Evolutionary conservation across 164 flowering plant genomes (phyloP).

Genomic region (Dillenia suffruticosa): DNA sequence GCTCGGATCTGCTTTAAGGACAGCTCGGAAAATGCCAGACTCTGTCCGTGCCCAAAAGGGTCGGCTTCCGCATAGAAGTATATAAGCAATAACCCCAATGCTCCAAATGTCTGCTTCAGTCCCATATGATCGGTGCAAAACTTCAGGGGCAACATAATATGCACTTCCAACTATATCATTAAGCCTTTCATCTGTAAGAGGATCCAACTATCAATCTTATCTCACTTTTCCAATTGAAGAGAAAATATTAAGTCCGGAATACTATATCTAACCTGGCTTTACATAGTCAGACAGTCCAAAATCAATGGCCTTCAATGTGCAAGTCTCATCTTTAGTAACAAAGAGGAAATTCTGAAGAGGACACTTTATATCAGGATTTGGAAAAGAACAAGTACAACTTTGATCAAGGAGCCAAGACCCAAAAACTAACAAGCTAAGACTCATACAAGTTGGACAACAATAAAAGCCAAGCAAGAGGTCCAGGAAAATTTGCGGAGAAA

Average conservation of each 20-base stretch:
- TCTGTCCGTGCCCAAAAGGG: conserved; percentile 99
- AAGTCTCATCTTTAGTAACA: conserved; percentile 60
- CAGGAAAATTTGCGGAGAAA: too few relatives aligned
- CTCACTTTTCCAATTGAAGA: neutral
- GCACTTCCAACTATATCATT: conserved; percentile 99
- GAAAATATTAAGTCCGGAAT: neutral
- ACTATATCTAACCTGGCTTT: conserved; percentile 69
- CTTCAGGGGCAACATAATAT: conserved; percentile 98
- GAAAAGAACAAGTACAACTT: neutral
- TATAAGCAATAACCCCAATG: conserved; percentile 96
- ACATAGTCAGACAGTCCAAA: conserved; percentile 97
- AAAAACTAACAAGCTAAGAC: too few relatives aligned
- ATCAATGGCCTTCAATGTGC: conserved; percentile 86
- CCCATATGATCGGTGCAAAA: conserved; percentile 92
- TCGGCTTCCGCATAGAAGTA: conserved; percentile 94
- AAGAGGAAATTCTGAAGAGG: conserved; percentile 85
- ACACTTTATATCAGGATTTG: neutral
- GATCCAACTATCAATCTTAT: conserved; percentile 10
- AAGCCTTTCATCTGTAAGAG: conserved; percentile 82
- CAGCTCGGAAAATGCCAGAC: conserved; percentile 89
- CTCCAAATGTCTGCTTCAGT: conserved; percentile 99
- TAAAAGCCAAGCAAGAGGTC: too few relatives aligned
- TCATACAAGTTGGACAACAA: too few relatives aligned
- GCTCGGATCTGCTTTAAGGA: conserved; percentile 82
- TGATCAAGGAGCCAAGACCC: too few relatives aligned